Evolutionary conservation across 495 filamentous ascomycete species (phyloP), one percentile per base, ranked within the genome.

Genomic region (Aspergillus mulundensis): DNA sequence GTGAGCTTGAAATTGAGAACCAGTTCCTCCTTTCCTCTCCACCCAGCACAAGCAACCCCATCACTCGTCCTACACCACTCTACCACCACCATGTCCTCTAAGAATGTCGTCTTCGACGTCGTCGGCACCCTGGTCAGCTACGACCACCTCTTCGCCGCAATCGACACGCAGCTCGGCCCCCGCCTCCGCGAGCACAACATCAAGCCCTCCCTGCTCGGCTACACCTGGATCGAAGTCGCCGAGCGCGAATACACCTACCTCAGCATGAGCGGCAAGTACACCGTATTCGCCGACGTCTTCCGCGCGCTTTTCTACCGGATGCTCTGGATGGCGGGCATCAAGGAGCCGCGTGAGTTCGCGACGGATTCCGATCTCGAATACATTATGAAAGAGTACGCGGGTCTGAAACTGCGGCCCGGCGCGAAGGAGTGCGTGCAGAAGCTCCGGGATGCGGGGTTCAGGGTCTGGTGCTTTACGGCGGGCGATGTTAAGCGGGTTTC

Each of bases 171-270:
- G 12, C 57, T 76, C 15, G 73, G 72, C 15, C 58, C 60, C 53
- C 63, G 64, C 30, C 65, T 77, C 7, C 70, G 59, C 24, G 64
- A 68, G n/a, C 49, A 71, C 23, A 61, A 54, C 19, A 66, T 77
- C 56, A 73, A 63, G 38, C 59, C 72, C 1, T 59, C 57, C 18
- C 57, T 70, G 0, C 65, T 77, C 2, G 72, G 70, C 11, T 68
- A 66, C 18, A 61, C 67, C 2, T 76, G 74, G 74, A 69, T 71
- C 59, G 65, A 70, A 57, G 66, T 66, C n/a, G 69, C 70, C 10
- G 73, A 76, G 52, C 72, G 62, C 1, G 73, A 76, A 59, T 75
- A 70, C 56, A 75, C 69, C 41, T 66, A 70, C 45, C 66, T 77
- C 20, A 68, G 65, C 54, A 66, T 77, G 21, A 65, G 66, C 0